These are phyloP conservation scores for Eimeria tenella DNA, from an alignment of 169 alveolate genomes.

Conservation along the genomic window DNA sequence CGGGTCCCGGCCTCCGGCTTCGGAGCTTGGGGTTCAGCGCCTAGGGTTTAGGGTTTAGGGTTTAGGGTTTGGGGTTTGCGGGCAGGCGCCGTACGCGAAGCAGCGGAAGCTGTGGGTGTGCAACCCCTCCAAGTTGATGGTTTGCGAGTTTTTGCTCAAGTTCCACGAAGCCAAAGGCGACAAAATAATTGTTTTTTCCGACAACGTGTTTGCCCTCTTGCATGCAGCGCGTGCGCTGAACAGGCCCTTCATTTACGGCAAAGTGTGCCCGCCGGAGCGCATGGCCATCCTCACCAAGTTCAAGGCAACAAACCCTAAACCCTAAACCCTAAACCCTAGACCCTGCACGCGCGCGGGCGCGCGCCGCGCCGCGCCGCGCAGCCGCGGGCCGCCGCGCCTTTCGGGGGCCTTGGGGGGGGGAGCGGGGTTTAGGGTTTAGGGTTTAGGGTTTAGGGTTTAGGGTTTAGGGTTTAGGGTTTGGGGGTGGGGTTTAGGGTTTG, in stretches of 20 bases:
- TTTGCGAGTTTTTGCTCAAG: constrained; percentile 96
- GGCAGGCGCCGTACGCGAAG: constrained; percentile 89
- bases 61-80: no score
- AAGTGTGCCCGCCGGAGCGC: constrained; percentile 78
- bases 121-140: constrained; percentile 97
- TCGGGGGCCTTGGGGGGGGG: no score
- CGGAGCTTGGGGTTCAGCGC: no score
- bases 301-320: constrained; percentile 80
- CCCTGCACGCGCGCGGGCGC: background rate
- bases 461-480: no score
- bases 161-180: constrained; percentile 98
- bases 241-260: constrained; percentile 87
- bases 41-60: no score
- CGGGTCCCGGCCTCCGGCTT: no score
- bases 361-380: background rate
- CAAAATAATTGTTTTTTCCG: constrained; percentile 98
- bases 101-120: constrained; percentile 96
- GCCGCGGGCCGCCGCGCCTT: no score
- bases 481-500: no score
- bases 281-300: constrained; percentile 92
- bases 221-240: constrained; percentile 93
- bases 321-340: background rate
- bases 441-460: no score
- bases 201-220: constrained; percentile 96
- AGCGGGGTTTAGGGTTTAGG: no score